Evolutionary conservation across 2,329 filamentous ascomycete genomes (phyloP), one percentile per base, ranked within the genome.

Genomic region (Aspergillus alliaceus): DNA sequence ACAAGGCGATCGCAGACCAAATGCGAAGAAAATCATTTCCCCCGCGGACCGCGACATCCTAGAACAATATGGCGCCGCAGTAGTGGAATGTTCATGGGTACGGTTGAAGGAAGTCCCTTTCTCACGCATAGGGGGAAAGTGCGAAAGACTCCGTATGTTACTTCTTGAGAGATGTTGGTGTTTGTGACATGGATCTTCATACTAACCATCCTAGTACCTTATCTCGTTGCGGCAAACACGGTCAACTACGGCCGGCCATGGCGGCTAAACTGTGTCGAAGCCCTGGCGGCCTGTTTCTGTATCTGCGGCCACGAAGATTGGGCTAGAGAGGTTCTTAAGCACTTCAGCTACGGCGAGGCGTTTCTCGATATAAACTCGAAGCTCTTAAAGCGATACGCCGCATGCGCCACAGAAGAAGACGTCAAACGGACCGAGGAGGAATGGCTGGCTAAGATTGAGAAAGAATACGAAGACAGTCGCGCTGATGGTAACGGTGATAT

Each of bases 221-320:
- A 99, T 74, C 86, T 99, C 7, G 93, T 99, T 50, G 95, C 95
- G 6, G 95, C 95, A 48, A 99, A 99, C 73, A 89, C 90, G 1
- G 95, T 97, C 70, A 99, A 99, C 78, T 99, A 99, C 77, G 95
- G 95, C 59, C 90, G 91, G 69, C 95, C 95, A 5, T 97, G 93
- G 90, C 83, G 93, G 54, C 75, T 99, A 61, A 99, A 99, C 75
- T 99, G 95, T 68, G 95, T 92, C 29, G 95, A 99, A 79, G 95
- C 95, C 4, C 80, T 99, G 47, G 95, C 92, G 0, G 93, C 95
- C 3, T 91, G 90, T 22, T 99, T 96, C 70, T 90, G 85, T 68
- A 99, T 99, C 62, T 98, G 93, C 67, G 91, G 95, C 4, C 91
- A 95, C 68, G 74, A 84, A 6, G 93, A 97, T 51, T 99, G 95